phyloP scores from a whole-genome alignment of 805 yeast species.

The Candida sphagnicola region DNA sequence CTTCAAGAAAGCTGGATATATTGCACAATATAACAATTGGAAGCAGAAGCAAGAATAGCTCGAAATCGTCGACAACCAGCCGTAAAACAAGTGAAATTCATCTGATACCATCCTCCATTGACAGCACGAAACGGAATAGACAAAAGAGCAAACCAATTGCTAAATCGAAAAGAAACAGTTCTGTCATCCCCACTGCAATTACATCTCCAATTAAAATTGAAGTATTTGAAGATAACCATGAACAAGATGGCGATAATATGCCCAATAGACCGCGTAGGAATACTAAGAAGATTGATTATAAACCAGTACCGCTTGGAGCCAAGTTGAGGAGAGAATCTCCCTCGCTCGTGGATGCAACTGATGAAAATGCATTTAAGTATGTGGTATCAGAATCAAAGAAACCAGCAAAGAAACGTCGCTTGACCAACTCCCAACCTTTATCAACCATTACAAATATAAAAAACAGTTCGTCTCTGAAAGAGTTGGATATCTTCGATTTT shows the following conservation, averaged over 20 bases:
- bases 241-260: slow-evolving; percentile 12
- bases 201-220: neutral
- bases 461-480: neutral
- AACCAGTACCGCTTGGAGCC: slow-evolving; percentile 60
- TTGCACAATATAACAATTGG: too few relatives aligned
- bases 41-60: too few relatives aligned
- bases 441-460: slow-evolving; percentile 1
- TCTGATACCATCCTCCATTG: too few relatives aligned
- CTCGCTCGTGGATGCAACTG: slow-evolving; percentile 58
- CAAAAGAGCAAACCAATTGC: too few relatives aligned
- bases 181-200: neutral
- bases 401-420: slow-evolving; percentile 1
- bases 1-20: too few relatives aligned
- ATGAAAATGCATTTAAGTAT: slow-evolving; percentile 20
- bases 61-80: too few relatives aligned
- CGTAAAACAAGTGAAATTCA: too few relatives aligned
- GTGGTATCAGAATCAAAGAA: slow-evolving; percentile 3
- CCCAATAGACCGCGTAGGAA: slow-evolving; percentile 44
- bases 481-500: slow-evolving; percentile 4
- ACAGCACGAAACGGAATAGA: too few relatives aligned
- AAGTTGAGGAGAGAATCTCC: slow-evolving; percentile 68
- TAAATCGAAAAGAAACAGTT: too few relatives aligned
- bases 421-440: slow-evolving; percentile 5
- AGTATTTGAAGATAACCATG: neutral
- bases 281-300: slow-evolving; percentile 59